phyloP scores from a whole-genome alignment of 2,329 filamentous ascomycete species.

The Plenodomus lindquistii region DNA sequence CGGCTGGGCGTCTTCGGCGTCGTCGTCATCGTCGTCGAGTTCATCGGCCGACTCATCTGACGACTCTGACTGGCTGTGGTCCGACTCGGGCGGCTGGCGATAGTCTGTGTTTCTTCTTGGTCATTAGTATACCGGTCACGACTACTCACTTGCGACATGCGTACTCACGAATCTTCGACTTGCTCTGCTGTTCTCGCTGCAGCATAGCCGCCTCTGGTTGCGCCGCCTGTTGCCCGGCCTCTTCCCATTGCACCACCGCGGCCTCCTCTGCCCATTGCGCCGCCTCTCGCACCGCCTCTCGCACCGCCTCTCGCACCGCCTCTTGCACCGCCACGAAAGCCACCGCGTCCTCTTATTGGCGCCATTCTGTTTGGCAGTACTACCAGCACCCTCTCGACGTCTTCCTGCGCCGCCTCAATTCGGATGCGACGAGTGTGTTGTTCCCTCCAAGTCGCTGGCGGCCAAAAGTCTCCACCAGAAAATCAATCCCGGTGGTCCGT shows the following conservation, averaged over 20 bases:
- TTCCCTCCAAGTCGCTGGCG: neutral
- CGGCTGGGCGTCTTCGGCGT: slow-evolving; percentile 29
- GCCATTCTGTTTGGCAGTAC: slow-evolving; percentile 9
- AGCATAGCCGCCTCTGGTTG: slow-evolving; percentile 32
- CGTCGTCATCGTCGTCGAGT: slow-evolving; percentile 30
- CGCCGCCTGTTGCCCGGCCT: slow-evolving; percentile 2
- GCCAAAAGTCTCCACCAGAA: slow-evolving; percentile 15
- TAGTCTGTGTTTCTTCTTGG: slow-evolving; percentile 8
- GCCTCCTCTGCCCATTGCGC: slow-evolving; percentile 6
- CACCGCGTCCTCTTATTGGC: slow-evolving; percentile 16
- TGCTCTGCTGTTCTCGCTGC: slow-evolving; percentile 34
- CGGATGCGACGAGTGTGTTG: slow-evolving; percentile 9
- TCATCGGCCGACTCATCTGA: slow-evolving; percentile 30
- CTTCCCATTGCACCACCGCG: slow-evolving; percentile 8
- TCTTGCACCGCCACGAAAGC: slow-evolving; percentile 5
- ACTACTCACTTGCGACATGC: slow-evolving; percentile 3
- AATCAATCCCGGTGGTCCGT: slow-evolving; percentile 31
- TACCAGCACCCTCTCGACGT: neutral
- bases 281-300: slow-evolving; percentile 4
- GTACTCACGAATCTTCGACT: slow-evolving; percentile 37
- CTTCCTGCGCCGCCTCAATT: slow-evolving; percentile 24
- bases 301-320: slow-evolving; percentile 24
- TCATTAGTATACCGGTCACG: neutral
- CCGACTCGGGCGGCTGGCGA: slow-evolving; percentile 23
- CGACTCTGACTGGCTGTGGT: slow-evolving; percentile 20